These are phyloP conservation scores for Acanthochlamys bracteata DNA, from an alignment of 106 monocot species.

Conservation along the genomic window DNA sequence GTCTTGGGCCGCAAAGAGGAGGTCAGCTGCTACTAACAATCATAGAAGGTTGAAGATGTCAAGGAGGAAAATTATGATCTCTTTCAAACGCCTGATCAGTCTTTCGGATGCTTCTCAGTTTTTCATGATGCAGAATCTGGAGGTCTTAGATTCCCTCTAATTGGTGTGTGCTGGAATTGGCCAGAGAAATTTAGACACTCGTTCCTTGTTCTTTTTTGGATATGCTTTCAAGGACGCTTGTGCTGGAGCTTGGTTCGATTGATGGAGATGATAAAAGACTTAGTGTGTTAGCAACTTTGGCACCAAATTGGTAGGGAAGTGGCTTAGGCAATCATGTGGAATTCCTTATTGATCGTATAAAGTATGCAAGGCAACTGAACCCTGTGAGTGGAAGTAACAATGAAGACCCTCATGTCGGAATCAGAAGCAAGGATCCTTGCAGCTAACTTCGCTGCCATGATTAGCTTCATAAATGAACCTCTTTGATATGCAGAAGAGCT, in stretches of 20 bases:
- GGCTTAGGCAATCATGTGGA: slow-evolving; percentile 53
- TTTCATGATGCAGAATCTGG: slow-evolving; percentile 53
- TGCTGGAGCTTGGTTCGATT: slow-evolving; percentile 38
- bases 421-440: too few species aligned
- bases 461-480: too few species aligned
- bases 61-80: slow-evolving; percentile 28
- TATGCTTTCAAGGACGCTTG: slow-evolving; percentile 51
- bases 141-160: slow-evolving; percentile 34
- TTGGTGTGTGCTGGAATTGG: slow-evolving; percentile 45
- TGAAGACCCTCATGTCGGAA: slow-evolving; percentile 6
- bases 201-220: slow-evolving; percentile 48
- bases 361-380: slow-evolving; percentile 20
- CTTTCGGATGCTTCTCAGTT: slow-evolving; percentile 56
- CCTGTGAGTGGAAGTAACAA: slow-evolving; percentile 12
- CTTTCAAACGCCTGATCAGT: slow-evolving; percentile 43
- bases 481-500: too few species aligned
- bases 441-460: too few species aligned
- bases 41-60: slow-evolving; percentile 8
- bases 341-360: slow-evolving; percentile 54
- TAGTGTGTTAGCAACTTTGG: slow-evolving; percentile 42
- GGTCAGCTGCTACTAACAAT: slow-evolving; percentile 2
- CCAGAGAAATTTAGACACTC: slow-evolving; percentile 30
- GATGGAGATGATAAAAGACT: slow-evolving; percentile 58
- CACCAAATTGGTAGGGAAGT: slow-evolving; percentile 51
- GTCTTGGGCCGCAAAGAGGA: slow-evolving; percentile 39